These are phyloP conservation scores for Pneumocystis canis DNA, from an alignment of 1,139 yeast genomes.

Conservation along the genomic window DNA sequence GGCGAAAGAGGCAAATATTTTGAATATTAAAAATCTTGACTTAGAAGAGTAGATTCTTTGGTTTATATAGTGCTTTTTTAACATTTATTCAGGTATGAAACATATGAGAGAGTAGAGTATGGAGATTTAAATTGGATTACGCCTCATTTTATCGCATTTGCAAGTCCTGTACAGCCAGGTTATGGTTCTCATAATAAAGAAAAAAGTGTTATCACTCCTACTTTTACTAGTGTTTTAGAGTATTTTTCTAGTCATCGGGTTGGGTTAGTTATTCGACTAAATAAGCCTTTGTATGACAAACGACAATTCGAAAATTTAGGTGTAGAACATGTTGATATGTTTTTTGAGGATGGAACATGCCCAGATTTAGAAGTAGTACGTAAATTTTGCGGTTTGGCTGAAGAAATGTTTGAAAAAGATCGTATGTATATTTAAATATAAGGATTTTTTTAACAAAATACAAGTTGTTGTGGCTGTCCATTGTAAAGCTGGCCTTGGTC, in stretches of 20 bases:
- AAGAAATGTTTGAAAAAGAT: constrained; percentile 64
- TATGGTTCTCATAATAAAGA: constrained; percentile 24
- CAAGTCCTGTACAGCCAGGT: constrained; percentile 70
- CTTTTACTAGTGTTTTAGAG: constrained; percentile 65
- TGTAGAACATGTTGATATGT: constrained; percentile 83
- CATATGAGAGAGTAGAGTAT: constrained; percentile 86
- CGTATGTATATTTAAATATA: constrained; percentile 2
- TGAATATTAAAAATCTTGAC: constrained; percentile 77
- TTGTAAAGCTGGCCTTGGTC: constrained; percentile 94
- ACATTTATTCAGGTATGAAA: constrained; percentile 41
- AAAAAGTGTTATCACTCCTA: constrained; percentile 33
- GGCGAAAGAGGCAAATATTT: constrained; percentile 85
- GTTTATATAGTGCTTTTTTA: background rate
- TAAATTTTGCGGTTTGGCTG: constrained; percentile 88
- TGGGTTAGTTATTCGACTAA: constrained; percentile 76
- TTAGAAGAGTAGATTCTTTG: constrained; percentile 47
- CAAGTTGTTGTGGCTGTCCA: constrained; percentile 87
- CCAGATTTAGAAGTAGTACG: constrained; percentile 88
- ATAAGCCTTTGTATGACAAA: constrained; percentile 79
- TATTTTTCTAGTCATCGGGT: constrained; percentile 63
- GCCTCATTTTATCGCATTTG: constrained; percentile 92
- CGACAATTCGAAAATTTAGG: constrained; percentile 68
- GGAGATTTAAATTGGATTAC: constrained; percentile 89
- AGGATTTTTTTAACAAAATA: constrained; percentile 6
- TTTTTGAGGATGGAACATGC: constrained; percentile 95